These are phyloP conservation scores for Spergularia azorica DNA, from an alignment of 179 eudicot genomes.

Conservation along the genomic window DNA sequence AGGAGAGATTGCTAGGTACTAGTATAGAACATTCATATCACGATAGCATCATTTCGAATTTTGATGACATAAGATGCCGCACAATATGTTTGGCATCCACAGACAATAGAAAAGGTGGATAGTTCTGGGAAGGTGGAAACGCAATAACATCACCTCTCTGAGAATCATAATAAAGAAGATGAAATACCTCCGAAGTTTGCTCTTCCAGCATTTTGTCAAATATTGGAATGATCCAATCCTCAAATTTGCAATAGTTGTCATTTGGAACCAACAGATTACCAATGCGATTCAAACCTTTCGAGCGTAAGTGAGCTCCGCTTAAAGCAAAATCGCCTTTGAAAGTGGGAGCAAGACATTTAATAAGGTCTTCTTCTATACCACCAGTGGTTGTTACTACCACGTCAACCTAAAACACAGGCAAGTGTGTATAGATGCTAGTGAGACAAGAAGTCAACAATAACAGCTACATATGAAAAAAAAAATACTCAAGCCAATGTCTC, in stretches of 20 bases:
- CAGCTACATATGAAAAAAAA: no score
- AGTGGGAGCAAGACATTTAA: slow-evolving; percentile 91
- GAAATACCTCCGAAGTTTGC: slow-evolving; percentile 66
- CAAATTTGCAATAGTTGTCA: slow-evolving; percentile 95
- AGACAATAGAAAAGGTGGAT: background rate
- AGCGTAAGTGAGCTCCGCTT: slow-evolving; percentile 74
- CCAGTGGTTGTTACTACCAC: slow-evolving; percentile 93
- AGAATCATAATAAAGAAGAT: background rate
- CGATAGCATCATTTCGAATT: no score
- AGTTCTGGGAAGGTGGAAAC: background rate
- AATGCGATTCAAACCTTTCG: slow-evolving; percentile 86
- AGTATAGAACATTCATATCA: no score
- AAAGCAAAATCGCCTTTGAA: slow-evolving; percentile 92
- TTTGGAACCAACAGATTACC: slow-evolving; percentile 95
- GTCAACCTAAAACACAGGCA: slow-evolving; percentile 56
- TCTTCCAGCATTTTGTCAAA: slow-evolving; percentile 94
- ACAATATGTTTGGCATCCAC: no score
- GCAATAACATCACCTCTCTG: background rate
- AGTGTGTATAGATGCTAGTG: background rate
- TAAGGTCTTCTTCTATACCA: slow-evolving; percentile 92
- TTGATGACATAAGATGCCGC: no score
- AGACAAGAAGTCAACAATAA: background rate
- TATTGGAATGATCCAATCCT: slow-evolving; percentile 93
- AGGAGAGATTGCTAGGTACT: no score
- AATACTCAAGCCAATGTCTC: no score